phyloP scores from a whole-genome alignment of 306 rosid species.

The Morella rubra region DNA sequence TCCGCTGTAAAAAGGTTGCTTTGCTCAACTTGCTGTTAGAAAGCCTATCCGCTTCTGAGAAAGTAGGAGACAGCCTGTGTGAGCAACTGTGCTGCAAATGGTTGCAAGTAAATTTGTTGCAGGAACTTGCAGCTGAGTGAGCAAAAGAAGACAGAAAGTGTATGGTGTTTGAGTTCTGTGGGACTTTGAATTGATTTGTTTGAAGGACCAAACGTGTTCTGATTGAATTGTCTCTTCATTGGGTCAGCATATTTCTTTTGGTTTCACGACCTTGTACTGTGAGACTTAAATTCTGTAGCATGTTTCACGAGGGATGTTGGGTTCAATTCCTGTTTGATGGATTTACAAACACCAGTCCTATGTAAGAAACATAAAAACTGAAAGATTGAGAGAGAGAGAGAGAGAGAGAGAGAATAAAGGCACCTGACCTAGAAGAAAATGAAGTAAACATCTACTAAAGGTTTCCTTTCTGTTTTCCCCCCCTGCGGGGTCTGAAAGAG shows the following conservation, averaged over 20 bases:
- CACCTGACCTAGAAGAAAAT: too few relatives aligned
- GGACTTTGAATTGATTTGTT: conserved; percentile 8
- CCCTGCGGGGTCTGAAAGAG: too few relatives aligned
- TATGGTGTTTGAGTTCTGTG: background rate
- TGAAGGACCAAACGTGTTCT: conserved; percentile 11
- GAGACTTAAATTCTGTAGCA: background rate
- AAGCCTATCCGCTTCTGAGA: conserved; percentile 17
- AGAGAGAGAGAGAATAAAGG: too few relatives aligned
- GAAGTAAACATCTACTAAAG: too few relatives aligned
- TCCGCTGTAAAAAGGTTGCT: conserved; percentile 24
- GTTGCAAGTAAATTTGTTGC: background rate
- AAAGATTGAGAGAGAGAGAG: too few relatives aligned
- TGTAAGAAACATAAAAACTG: too few relatives aligned
- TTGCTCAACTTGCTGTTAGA: conserved; percentile 18
- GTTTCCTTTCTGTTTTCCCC: too few relatives aligned
- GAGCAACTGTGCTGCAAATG: background rate
- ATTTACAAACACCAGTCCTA: too few relatives aligned
- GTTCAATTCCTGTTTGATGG: too few relatives aligned
- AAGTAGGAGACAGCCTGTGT: conserved; percentile 17
- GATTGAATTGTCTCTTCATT: conserved; percentile 39
- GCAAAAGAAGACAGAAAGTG: conserved; percentile 18
- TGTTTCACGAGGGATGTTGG: conserved; percentile 6
- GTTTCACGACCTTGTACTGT: conserved; percentile 5
- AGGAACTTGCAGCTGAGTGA: background rate
- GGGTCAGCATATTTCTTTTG: conserved; percentile 23